Conservation (phyloP, 2,329 filamentous ascomycete species). For the Paraphaeosphaeria sporulosa region DNA sequence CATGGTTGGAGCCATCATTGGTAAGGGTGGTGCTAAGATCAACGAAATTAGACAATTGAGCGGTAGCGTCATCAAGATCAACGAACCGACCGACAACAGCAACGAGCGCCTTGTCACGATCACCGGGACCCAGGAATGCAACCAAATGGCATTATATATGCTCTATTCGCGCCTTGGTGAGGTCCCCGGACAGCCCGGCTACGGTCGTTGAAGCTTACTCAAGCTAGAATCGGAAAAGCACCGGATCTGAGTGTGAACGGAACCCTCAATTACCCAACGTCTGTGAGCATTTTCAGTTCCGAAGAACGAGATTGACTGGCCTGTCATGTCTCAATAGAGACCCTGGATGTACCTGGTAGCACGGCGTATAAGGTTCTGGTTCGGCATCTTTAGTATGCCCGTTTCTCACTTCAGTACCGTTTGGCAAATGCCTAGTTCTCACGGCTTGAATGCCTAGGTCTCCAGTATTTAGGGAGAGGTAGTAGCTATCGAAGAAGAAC, state of each 20-base stretch:
- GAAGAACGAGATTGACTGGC: conserved; percentile 5
- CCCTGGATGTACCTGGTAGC: conserved; percentile 22
- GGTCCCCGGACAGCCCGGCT: conserved; percentile 34
- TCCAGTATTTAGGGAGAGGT: background rate
- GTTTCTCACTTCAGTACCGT: conserved; percentile 3
- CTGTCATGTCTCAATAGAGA: conserved; percentile 9
- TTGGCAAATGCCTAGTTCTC: background rate
- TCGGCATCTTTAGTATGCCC: conserved; percentile 18
- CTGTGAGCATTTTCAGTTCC: conserved; percentile 5
- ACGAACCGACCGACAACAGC: conserved; percentile 98
- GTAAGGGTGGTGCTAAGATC: conserved; percentile 98
- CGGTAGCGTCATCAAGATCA: conserved; percentile 99
- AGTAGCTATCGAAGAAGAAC: background rate
- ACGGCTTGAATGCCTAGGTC: background rate
- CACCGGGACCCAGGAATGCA: conserved; percentile 96
- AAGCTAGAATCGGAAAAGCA: conserved; percentile 77
- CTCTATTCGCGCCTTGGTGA: conserved; percentile 94
- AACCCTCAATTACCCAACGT: background rate
- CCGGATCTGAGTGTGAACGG: conserved; percentile 56
- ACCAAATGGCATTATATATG: conserved; percentile 99
- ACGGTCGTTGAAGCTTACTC: conserved; percentile 16
- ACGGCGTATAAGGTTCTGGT: conserved; percentile 27
- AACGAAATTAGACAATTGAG: conserved; percentile 98
- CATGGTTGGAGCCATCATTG: conserved; percentile 99
- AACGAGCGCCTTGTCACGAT: conserved; percentile 98